Conservation (phyloP, 495 filamentous ascomycete species). For the Penicillium waksmanii region DNA sequence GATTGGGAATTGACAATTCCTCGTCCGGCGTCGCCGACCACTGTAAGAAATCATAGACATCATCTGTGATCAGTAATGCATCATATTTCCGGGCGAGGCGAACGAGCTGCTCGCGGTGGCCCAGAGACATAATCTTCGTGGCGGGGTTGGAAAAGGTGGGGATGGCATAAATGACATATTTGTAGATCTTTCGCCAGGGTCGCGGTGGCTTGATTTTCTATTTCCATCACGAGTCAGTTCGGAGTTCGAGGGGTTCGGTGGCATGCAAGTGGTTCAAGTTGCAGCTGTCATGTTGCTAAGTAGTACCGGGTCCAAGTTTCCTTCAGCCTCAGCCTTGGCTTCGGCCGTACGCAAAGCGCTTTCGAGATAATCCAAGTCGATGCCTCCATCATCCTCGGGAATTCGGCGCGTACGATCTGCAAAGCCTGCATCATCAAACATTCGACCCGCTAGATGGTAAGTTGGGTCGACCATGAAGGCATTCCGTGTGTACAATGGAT, state of each 20-base stretch:
- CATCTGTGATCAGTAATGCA: slow-evolving; percentile 80
- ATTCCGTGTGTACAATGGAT: slow-evolving; percentile 71
- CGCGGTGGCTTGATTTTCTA: slow-evolving; percentile 45
- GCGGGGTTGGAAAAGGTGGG: slow-evolving; percentile 85
- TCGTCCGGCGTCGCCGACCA: slow-evolving; percentile 55
- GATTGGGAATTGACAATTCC: slow-evolving; percentile 27
- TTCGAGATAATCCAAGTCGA: slow-evolving; percentile 65
- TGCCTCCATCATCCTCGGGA: slow-evolving; percentile 73
- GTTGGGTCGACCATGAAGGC: slow-evolving; percentile 82
- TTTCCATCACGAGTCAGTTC: slow-evolving; percentile 19
- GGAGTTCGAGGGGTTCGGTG: not conserved
- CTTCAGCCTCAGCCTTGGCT: slow-evolving; percentile 28
- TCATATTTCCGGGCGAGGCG: slow-evolving; percentile 71
- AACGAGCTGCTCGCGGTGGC: slow-evolving; percentile 64
- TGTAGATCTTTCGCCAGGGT: slow-evolving; percentile 70
- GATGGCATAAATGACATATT: slow-evolving; percentile 81
- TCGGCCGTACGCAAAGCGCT: slow-evolving; percentile 47
- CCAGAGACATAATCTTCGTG: slow-evolving; percentile 69
- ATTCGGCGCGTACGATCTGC: slow-evolving; percentile 62
- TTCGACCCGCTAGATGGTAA: slow-evolving; percentile 76
- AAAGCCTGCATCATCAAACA: slow-evolving; percentile 81
- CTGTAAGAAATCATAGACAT: slow-evolving; percentile 89
- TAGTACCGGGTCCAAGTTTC: slow-evolving; percentile 46
- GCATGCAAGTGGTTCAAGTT: not conserved
- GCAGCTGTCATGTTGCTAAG: not conserved